Conservation (phyloP, 2,329 filamentous ascomycete species). For the Tolypocladium inflatum region DNA sequence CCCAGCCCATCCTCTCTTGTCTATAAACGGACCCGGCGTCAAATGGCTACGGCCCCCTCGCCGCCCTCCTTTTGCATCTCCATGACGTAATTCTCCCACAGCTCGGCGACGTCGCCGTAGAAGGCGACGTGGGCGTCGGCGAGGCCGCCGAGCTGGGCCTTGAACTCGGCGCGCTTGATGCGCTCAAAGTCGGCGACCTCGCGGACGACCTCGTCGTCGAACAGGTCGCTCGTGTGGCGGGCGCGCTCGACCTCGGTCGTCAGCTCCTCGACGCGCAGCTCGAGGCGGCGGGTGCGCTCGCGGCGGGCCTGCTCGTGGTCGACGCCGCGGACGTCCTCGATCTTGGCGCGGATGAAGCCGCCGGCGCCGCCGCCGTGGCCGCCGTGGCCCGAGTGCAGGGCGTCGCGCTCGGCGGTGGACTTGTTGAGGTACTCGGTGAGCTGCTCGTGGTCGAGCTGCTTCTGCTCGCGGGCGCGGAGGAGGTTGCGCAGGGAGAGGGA, state of each 20-base stretch:
- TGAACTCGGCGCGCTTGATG: constrained; percentile 91
- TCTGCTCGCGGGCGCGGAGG: constrained; percentile 89
- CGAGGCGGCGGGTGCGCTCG: constrained; percentile 80
- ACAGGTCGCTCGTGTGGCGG: constrained; percentile 79
- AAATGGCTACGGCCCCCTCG: neutral
- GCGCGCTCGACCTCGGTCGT: constrained; percentile 83
- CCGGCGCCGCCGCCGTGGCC: constrained; percentile 57
- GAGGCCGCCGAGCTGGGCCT: constrained; percentile 71
- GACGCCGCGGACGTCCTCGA: constrained; percentile 93
- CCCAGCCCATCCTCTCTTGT: neutral
- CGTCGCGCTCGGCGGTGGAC: constrained; percentile 77
- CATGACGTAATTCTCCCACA: constrained; percentile 83
- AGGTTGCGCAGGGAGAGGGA: constrained; percentile 78
- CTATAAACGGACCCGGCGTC: neutral
- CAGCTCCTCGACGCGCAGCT: constrained; percentile 85
- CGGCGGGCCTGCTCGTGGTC: constrained; percentile 89
- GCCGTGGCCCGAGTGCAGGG: constrained; percentile 54
- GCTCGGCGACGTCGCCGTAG: constrained; percentile 68
- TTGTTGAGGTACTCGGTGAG: constrained; percentile 93
- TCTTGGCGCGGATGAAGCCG: constrained; percentile 83
- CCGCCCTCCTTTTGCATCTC: constrained; percentile 71
- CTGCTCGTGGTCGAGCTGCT: constrained; percentile 95
- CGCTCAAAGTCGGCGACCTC: constrained; percentile 92
- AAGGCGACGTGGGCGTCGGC: constrained; percentile 82
- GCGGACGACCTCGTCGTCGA: constrained; percentile 91